Evolutionary conservation across 2,329 filamentous ascomycete species (phyloP), one percentile per base, ranked within the genome.

Genomic region (Didymella keratinophila): DNA sequence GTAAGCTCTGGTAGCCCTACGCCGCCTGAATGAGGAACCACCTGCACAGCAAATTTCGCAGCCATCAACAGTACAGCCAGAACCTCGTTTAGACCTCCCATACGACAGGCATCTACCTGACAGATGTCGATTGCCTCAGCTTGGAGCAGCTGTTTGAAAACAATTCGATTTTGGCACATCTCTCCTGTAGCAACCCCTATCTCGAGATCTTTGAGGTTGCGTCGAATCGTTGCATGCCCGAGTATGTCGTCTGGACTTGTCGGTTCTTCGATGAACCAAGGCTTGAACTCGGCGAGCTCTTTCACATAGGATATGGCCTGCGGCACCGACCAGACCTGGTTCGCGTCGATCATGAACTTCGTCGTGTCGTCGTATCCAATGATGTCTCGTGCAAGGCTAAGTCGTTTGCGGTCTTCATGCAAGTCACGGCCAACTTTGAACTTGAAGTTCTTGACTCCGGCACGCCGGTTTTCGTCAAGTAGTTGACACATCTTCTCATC

Each of bases 261-360:
- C 2, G 93, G 93, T 83, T 97, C 93, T 80, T 96, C 93, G 73
- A 96, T 96, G 80, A 96, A 96, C 90, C 91, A 95, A 5, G 90
- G 90, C 82, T 90, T 90, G 81, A 93, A 96, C 68, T 92, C 88
- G 55, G 86, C 86, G 46, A 96, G 87, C 72, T 91, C 78, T 71
- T 88, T 84, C 91, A 96, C 96, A 82, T 94, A 92, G 60, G 85
- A 86, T 68, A 96, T 92, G 9, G 92, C 92, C 79, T 96, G 92
- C 0, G 92, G 91, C 34, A 96, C 92, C 49, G 88, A 92, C 92
- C 92, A 96, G 58, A 95, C 82, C 81, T 96, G 92, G 80, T 96
- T 96, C 50, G 92, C 92, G 79, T 96, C 92, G 14, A 96, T 89
- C 92, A 96, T 96, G 67, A 96, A 83, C 51, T 93, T 93, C 58